phyloP scores from a whole-genome alignment of 2,329 filamentous ascomycete species.

The Teratosphaeria zuluensis region DNA sequence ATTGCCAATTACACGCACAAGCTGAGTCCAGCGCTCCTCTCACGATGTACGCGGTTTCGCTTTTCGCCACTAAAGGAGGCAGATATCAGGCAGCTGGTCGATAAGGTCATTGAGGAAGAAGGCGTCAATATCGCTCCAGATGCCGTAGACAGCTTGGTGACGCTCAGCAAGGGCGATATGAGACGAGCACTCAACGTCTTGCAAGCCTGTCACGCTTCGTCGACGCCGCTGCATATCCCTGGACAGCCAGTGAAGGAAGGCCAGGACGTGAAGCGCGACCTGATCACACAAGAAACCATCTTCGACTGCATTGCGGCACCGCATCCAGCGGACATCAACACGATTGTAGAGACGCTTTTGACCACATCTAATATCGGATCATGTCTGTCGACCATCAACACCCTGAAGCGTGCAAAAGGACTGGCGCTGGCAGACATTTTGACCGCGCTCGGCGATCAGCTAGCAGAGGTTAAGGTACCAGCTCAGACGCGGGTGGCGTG shows the following conservation, averaged over 20 bases:
- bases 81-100: constrained; percentile 77
- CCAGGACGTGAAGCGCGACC: constrained; percentile 62
- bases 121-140: constrained; percentile 71
- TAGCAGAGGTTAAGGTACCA: constrained; percentile 73
- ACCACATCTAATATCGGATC: constrained; percentile 79
- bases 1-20: constrained; percentile 99
- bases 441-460: constrained; percentile 72
- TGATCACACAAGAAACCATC: constrained; percentile 84
- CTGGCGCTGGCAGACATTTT: constrained; percentile 90
- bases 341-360: constrained; percentile 75
- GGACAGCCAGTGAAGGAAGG: constrained; percentile 36
- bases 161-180: constrained; percentile 92
- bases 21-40: constrained; percentile 82
- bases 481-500: constrained; percentile 81
- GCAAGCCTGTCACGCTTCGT: constrained; percentile 92
- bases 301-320: constrained; percentile 97
- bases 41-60: constrained; percentile 85
- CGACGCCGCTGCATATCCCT: constrained; percentile 47
- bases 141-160: constrained; percentile 74
- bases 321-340: constrained; percentile 75
- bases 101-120: constrained; percentile 83
- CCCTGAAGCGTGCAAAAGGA: constrained; percentile 75
- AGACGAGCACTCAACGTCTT: constrained; percentile 86
- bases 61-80: constrained; percentile 86
- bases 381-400: constrained; percentile 78